A percentile compares a stretch with the other conserved stretches of the same genome.
Conservation (phyloP, 208 protist species). For the Trypanosoma melophagium region DNA sequence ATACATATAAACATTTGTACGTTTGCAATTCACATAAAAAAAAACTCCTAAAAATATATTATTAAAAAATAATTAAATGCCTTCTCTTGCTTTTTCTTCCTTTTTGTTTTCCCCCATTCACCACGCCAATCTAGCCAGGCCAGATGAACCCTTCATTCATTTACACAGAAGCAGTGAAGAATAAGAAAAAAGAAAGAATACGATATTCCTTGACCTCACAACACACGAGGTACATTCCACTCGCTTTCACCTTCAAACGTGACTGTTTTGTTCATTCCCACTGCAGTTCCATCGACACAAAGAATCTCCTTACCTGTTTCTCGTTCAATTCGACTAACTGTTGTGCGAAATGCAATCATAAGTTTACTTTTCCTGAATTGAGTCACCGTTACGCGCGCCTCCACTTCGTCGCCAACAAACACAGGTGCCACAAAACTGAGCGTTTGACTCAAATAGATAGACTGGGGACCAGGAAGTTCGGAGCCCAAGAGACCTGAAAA, state of each 20-base stretch:
- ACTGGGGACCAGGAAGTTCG: conserved; percentile 77
- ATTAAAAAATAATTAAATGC: too few relatives aligned
- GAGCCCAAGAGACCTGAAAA: conserved; percentile 86
- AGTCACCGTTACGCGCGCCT: conserved; percentile 61
- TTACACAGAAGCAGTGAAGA: not conserved
- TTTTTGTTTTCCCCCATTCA: not conserved
- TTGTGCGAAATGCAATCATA: conserved; percentile 73
- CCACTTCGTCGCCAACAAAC: conserved; percentile 80
- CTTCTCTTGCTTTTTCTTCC: not conserved
- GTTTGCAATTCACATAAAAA: too few relatives aligned
- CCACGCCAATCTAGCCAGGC: not conserved
- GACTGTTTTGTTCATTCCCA: conserved; percentile 82
- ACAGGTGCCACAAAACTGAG: conserved; percentile 72
- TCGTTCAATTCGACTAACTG: conserved; percentile 54
- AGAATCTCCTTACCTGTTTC: conserved; percentile 46
- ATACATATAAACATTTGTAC: too few relatives aligned
- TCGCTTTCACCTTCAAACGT: conserved; percentile 80
- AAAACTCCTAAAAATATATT: too few relatives aligned
- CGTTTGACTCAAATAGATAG: conserved; percentile 86
- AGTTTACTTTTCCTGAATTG: conserved; percentile 64
- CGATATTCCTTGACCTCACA: not conserved
- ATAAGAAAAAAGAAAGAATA: not conserved
- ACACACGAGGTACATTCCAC: conserved; percentile 45
- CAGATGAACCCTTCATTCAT: not conserved
- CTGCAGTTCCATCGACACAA: conserved; percentile 71